Base-by-base conservation (phyloP, 176 grass and related monocot genomes). In the Oryza glumipatula region DNA sequence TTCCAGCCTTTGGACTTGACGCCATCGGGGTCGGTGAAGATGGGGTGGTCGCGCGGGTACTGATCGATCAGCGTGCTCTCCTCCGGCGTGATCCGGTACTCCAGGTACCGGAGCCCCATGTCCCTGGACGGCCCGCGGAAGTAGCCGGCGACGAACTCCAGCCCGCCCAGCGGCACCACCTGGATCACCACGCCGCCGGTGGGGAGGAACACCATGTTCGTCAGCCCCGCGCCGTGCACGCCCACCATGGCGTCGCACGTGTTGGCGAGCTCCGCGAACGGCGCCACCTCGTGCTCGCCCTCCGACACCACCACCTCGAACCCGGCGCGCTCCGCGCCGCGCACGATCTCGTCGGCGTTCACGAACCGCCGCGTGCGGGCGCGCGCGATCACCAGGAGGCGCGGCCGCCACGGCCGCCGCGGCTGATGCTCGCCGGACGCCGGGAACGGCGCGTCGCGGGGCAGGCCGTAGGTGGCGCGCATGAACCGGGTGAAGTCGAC, bases 121-220 rank as follows among this genome's bases (percentile, higher is more conserved):
- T 84, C 93, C 67, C 66, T 30, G 0, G 91, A 88, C 0, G 95
- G 95, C 0, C 72, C 24, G 0, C 89, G 88, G 85, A 98, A 98
- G 91, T 91, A 89, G 11, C 82, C 22, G 1, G 82, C 81, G 2
- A 88, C 93, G 76, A 89, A 89, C 17, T 86, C 81, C 0, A 95
- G 84, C 11, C 76, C 85, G 43, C 95, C 93, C 39, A 94, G 90
- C 51, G 95, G 95, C 65, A 98, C 54, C 47, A 98, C 90, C 86
- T 98, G 95, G 73, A 98, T 89, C 9, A 88, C 81, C 72, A 87
- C 89, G 1, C 92, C 89, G 48, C 94, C 80, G 51, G 78, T 76
- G 4, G 95, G 93, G 12, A 98, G 70, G 87, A 95, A 98, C 74
- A 98, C 89, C 91, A 98, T 98, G 87, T 98, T 98, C 3, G 93